A percentile compares a stretch with the other conserved stretches of the same genome.
Evolutionary conservation across 495 filamentous ascomycete genomes (phyloP).

Genomic region (Talaromyces proteolyticus): DNA sequence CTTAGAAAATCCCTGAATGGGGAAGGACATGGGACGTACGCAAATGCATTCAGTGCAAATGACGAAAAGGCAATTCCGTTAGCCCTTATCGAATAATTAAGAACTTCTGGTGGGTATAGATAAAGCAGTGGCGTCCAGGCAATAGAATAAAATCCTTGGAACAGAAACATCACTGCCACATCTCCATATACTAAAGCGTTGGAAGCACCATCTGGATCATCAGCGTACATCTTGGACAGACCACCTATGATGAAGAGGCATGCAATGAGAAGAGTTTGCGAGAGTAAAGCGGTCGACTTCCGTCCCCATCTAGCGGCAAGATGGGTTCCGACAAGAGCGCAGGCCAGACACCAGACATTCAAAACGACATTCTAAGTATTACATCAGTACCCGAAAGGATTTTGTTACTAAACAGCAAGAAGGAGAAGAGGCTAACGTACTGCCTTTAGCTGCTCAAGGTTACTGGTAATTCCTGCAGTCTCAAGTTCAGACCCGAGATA

Average conservation of each 20-base stretch:
- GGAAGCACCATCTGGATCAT: slow-evolving; percentile 25
- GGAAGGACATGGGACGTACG: slow-evolving; percentile 20
- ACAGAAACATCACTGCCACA: slow-evolving; percentile 31
- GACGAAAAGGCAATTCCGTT: slow-evolving; percentile 16
- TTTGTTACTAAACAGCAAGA: neutral
- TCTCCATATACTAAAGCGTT: slow-evolving; percentile 33
- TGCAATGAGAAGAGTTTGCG: slow-evolving; percentile 24
- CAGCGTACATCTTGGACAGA: slow-evolving; percentile 41
- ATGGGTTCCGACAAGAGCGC: slow-evolving; percentile 29
- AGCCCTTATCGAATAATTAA: slow-evolving; percentile 20
- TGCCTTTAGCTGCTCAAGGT: slow-evolving; percentile 35
- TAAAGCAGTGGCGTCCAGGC: slow-evolving; percentile 55
- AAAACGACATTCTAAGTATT: slow-evolving; percentile 40
- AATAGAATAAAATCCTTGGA: slow-evolving; percentile 55
- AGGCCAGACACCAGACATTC: slow-evolving; percentile 35
- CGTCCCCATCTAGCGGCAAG: slow-evolving; percentile 33
- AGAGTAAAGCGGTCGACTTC: slow-evolving; percentile 35
- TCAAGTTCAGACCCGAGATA: slow-evolving; percentile 38
- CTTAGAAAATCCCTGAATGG: neutral
- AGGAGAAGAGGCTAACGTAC: slow-evolving; percentile 15
- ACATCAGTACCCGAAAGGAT: neutral
- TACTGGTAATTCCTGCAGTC: slow-evolving; percentile 40
- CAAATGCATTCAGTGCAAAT: slow-evolving; percentile 36
- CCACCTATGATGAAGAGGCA: slow-evolving; percentile 47
- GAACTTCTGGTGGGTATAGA: slow-evolving; percentile 52